Percentiles rank a stretch among this genome's conserved stretches.
Evolutionary conservation across 169 alveolate genomes (phyloP).

Genomic region (Plasmodium coatneyi): DNA sequence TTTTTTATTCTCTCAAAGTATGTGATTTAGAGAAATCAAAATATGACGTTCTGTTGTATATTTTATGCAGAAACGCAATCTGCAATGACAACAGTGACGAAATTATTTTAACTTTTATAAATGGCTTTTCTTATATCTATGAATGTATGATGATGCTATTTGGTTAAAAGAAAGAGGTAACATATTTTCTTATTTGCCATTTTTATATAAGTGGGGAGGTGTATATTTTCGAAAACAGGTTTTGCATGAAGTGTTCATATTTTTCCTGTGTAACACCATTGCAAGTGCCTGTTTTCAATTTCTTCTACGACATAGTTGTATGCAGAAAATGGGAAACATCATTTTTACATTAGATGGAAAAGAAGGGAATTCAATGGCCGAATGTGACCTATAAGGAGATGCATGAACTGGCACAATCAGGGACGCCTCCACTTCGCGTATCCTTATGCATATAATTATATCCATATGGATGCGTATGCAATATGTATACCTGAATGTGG

Average conservation of each 20-base stretch:
- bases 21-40: not conserved
- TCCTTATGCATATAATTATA: not conserved
- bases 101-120: not conserved
- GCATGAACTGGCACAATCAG: not conserved
- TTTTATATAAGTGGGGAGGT: not conserved
- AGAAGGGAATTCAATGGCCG: not conserved
- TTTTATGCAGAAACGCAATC: not conserved
- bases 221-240: not conserved
- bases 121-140: not conserved
- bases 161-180: not conserved
- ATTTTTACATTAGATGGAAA: not conserved
- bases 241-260: not conserved
- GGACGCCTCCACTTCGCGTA: not conserved
- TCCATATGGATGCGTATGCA: not conserved
- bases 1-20: not conserved
- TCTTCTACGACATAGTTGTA: not conserved
- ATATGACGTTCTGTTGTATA: not conserved
- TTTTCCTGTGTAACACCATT: not conserved
- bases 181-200: not conserved
- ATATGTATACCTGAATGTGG: not conserved
- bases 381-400: not conserved
- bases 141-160: not conserved
- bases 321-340: not conserved
- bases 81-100: not conserved
- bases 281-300: not conserved